Percentiles rank a stretch among this genome's conserved stretches.
Evolutionary conservation across 192 early-diverging fungal genomes (phyloP).

Genomic region (Neocallimastix lanati): DNA sequence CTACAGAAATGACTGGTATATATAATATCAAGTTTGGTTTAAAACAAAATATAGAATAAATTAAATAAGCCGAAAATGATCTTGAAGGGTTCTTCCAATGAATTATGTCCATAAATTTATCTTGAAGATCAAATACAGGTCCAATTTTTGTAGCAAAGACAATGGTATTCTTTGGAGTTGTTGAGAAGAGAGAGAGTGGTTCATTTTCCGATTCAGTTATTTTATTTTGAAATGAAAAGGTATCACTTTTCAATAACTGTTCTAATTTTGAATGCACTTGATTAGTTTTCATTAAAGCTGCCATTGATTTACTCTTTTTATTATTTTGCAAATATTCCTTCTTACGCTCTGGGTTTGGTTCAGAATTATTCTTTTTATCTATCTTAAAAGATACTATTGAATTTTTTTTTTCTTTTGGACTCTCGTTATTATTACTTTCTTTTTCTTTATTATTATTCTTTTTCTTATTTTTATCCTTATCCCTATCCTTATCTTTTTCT

Average conservation of each 20-base stretch:
- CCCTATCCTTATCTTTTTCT: too few species aligned
- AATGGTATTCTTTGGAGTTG: slow-evolving; percentile 47
- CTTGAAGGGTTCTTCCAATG: slow-evolving; percentile 51
- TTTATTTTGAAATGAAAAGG: not conserved
- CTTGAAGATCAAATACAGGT: slow-evolving; percentile 40
- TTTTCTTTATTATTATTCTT: too few species aligned
- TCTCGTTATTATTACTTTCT: not conserved
- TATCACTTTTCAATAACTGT: not conserved
- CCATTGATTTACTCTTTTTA: not conserved
- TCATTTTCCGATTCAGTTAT: not conserved
- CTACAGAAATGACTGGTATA: not conserved
- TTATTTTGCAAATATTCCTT: not conserved
- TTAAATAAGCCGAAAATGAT: not conserved
- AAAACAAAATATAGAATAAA: not conserved
- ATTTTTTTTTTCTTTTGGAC: not conserved
- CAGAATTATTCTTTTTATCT: too few species aligned
- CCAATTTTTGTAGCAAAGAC: slow-evolving; percentile 45
- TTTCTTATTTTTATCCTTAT: too few species aligned
- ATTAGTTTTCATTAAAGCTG: not conserved
- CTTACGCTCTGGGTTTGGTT: not conserved
- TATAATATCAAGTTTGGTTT: not conserved
- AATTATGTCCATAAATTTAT: slow-evolving; percentile 35
- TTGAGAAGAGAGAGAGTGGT: slow-evolving; percentile 40
- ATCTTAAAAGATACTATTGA: not conserved
- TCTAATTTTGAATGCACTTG: not conserved